Base-by-base conservation (phyloP, 2,329 filamentous ascomycete species). In the Phialocephala subalpina region DNA sequence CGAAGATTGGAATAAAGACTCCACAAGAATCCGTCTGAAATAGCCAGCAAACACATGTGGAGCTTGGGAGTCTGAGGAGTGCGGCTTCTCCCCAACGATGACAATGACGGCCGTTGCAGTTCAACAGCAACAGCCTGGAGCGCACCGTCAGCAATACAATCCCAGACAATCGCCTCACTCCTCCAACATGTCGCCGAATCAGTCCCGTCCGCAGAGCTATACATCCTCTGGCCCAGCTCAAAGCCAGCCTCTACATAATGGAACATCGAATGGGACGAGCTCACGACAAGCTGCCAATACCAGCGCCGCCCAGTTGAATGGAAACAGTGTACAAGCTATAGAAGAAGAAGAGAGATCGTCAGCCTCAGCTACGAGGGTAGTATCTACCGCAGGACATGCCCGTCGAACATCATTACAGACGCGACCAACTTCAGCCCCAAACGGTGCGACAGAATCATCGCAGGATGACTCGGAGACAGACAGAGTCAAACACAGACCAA, bases 31-130 rank as follows among this genome's bases (percentile, higher is more conserved):
- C 49, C 27, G 14, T n/a, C 2, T 16, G 4, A 7, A 6, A 40
- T 35, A 22, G 16, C 33, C 22, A 42, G 47, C 18, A 57, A 53
- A 58, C 62, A 60, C 65, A 75, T 74, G 73, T 70, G 57, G 58
- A 62, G 52, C 63, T 66, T 59, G 29, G 38, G 33, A 42, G 38
- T 59, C 36, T 71, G 70, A 74, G 65, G 65, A 73, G 70, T 65
- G 58, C 58, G 58, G 47, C 62, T 68, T 72, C 66, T 68, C 69
- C 53, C 62, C 58, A 33, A 53, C 53, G 57, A 70, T 69, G 66
- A 73, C 62, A n/a, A 77, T 77, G 76, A 77, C 76, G 38, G 76
- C 76, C 53, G 73, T 77, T 40, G 74, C 73, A 60, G 72, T 74
- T 59, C 75, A 76, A 59, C 73, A 73, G 40, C 64, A 75, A 60